phyloP scores from a whole-genome alignment of 1,284 basidiomycete species.

The Trametes sp. region DNA sequence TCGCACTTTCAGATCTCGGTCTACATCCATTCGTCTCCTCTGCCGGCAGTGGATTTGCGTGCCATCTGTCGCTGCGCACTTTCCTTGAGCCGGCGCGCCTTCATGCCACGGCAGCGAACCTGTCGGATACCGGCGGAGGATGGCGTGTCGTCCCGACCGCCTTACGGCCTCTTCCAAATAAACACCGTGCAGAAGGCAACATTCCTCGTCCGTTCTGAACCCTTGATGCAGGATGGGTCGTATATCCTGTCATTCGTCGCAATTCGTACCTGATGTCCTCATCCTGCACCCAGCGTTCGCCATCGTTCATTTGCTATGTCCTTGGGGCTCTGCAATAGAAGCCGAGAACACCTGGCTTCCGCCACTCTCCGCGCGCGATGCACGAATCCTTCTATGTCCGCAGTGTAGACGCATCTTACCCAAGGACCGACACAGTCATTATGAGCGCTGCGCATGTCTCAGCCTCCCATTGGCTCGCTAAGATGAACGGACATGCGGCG shows the following conservation, averaged over 20 bases:
- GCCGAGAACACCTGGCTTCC: constrained; percentile 8
- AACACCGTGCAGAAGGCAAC: background rate
- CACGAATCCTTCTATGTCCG: constrained; percentile 14
- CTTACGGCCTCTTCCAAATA: background rate
- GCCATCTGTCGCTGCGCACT: background rate
- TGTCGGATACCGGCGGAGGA: background rate
- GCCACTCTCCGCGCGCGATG: constrained; percentile 4
- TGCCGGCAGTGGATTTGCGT: background rate
- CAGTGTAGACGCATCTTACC: constrained; percentile 3
- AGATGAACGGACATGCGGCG: constrained; percentile 10
- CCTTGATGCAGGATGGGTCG: constrained; percentile 5
- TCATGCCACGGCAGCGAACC: background rate
- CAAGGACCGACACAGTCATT: background rate
- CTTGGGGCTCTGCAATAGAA: background rate
- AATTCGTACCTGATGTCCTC: constrained; percentile 8
- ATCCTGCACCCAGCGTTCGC: constrained; percentile 9
- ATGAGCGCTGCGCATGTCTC: constrained; percentile 6
- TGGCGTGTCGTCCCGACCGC: background rate
- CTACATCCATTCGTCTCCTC: background rate
- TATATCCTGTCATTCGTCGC: constrained; percentile 2
- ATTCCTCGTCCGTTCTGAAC: background rate
- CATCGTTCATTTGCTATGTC: constrained; percentile 9
- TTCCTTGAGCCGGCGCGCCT: background rate
- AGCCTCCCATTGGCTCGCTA: constrained; percentile 19
- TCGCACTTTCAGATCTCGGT: background rate